A percentile compares a stretch with the other conserved stretches of the same genome.
These are phyloP conservation scores for Gliomastix tumulicola DNA, from an alignment of 2,329 filamentous ascomycete species.

Conservation along the genomic window DNA sequence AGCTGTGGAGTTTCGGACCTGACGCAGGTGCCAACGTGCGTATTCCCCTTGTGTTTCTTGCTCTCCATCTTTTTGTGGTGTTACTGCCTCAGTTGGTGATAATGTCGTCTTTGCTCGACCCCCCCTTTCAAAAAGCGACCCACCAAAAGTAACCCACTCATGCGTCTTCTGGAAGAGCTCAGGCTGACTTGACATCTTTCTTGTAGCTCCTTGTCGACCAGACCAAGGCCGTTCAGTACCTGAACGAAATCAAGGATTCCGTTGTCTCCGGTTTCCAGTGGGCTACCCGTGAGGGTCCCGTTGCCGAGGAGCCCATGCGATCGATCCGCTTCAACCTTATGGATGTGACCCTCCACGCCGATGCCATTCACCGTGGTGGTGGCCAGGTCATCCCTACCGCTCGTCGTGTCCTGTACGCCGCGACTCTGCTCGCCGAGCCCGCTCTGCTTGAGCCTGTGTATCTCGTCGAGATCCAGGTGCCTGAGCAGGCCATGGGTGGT, in stretches of 20 bases:
- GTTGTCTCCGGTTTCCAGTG: slow-evolving; percentile 99
- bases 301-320: slow-evolving; percentile 98
- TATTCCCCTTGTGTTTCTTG: too few species aligned
- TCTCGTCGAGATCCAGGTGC: slow-evolving; percentile 98
- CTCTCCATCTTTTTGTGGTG: too few species aligned
- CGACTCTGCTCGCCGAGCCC: slow-evolving; percentile 84
- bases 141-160: too few species aligned
- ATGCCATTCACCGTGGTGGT: slow-evolving; percentile 99
- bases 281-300: slow-evolving; percentile 94
- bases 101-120: too few species aligned
- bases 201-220: slow-evolving; percentile 98
- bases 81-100: too few species aligned
- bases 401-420: slow-evolving; percentile 94
- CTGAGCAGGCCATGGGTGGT: slow-evolving; percentile 98
- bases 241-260: slow-evolving; percentile 99
- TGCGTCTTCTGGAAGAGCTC: too few species aligned
- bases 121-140: too few species aligned
- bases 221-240: slow-evolving; percentile 99
- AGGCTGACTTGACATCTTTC: too few species aligned
- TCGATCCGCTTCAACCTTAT: slow-evolving; percentile 97
- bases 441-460: slow-evolving; percentile 95
- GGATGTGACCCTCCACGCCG: slow-evolving; percentile 98
- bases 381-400: slow-evolving; percentile 98
- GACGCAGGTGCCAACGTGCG: slow-evolving; percentile 97
- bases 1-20: slow-evolving; percentile 99